Conservation (phyloP, 1,139 yeast species). For the Debaryomycetaceae sp. region DNA sequence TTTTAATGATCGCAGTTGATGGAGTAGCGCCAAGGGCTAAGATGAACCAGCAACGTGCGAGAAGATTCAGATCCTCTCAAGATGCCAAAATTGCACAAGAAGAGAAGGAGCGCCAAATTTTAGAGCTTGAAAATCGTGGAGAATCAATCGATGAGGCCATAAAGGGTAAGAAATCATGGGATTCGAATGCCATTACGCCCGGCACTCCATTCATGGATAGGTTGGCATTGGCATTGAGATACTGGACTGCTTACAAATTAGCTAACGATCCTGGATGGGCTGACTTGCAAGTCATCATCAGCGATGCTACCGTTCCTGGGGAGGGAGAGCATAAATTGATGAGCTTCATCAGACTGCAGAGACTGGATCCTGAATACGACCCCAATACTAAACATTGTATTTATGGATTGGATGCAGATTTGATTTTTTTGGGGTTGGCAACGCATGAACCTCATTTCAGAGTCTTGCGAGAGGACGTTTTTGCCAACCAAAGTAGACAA, state of each 20-base stretch:
- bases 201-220: slow-evolving; percentile 98
- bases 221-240: slow-evolving; percentile 77
- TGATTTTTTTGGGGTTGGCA: slow-evolving; percentile 90
- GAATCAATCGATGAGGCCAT: slow-evolving; percentile 63
- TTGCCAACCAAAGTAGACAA: slow-evolving; percentile 59
- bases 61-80: slow-evolving; percentile 92
- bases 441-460: slow-evolving; percentile 97
- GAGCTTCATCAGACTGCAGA: slow-evolving; percentile 86
- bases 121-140: slow-evolving; percentile 55
- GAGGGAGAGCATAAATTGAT: slow-evolving; percentile 99
- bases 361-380: slow-evolving; percentile 77
- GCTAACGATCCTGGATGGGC: slow-evolving; percentile 93
- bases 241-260: slow-evolving; percentile 87
- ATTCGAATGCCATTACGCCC: slow-evolving; percentile 93
- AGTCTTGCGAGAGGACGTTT: slow-evolving; percentile 93
- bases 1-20: slow-evolving; percentile 95
- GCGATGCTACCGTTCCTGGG: slow-evolving; percentile 99
- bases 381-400: slow-evolving; percentile 92
- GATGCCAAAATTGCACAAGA: slow-evolving; percentile 77
- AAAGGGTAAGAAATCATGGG: slow-evolving; percentile 65
- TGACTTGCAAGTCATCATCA: slow-evolving; percentile 72
- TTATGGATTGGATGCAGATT: slow-evolving; percentile 96
- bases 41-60: slow-evolving; percentile 97
- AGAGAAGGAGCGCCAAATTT: slow-evolving; percentile 51
- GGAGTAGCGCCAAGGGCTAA: slow-evolving; percentile 99